Base-by-base conservation (phyloP, 1,139 yeast species). In the Magnusiomyces ingens region DNA sequence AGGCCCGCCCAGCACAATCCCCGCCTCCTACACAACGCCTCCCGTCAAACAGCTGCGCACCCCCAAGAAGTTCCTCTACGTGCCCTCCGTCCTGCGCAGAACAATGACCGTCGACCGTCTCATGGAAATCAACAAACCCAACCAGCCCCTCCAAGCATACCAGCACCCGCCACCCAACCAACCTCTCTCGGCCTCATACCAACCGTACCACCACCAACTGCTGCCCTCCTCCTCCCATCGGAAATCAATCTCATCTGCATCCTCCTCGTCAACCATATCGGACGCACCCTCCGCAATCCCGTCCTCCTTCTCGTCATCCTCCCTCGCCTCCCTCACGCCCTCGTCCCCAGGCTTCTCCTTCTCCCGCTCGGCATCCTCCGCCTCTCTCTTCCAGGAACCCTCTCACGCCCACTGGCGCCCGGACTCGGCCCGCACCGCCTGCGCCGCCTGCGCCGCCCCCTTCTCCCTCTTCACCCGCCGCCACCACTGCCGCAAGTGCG, bases 401-500 rank as follows among this genome's bases (percentile, higher is more conserved):
- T 81, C 86, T 50, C 82, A 85, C 64, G 76, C 71, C 43, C 96
- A 90, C 67, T 90, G 97, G 97, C 73, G 82, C 49, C 82, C 87
- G 43, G 95, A 90, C 67, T 78, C 77, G 48, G 67, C 77, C 15
- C 80, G 87, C 32, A 70, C 73, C 48, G 75, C 78, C 50, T 90
- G 97, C 67, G 77, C 79, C n/a, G 76, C 78, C n/a, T 90, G 97
- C 70, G 72, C 55, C 38, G 57, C 57, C 37, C 55, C 57, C 26
- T 72, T 72, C 56, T 63, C 71, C 3, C 60, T 70, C 43, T 80
- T 88, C 68, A 95, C 90, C 62, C 78, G 98, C 58, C 81, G 94
- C 56, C 98, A 91, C 66, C 98, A 91, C 70, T 91, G 98, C 67
- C 79, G 98, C 51, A 84, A 87, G 64, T 91, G 98, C 72, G 98